Base-by-base conservation (phyloP, 2,329 filamentous ascomycete species). In the Torrubiellomyces zombiae region DNA sequence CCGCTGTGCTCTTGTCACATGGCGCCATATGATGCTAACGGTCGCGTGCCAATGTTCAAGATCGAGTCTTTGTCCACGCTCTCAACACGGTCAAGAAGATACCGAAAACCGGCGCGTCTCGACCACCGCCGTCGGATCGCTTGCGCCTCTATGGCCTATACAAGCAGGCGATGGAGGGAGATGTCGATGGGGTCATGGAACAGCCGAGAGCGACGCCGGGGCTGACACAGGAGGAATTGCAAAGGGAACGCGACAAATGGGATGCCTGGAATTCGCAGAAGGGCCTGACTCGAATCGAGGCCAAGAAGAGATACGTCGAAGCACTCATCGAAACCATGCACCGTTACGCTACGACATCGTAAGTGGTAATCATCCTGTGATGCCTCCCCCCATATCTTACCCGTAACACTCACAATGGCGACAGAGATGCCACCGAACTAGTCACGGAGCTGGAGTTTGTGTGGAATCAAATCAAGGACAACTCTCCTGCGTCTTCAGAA, bases 11-110 rank as follows among this genome's bases (percentile, higher is more conserved):
- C 12, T 9, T 19, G 10, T 10, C 16, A n/a, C 9, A 6, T 18
- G 17, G 10, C 5, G 10, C 13, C 8, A 12, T 21, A 12, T 12
- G 8, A 18, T 21, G 28, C 28, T 30, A 29, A 36, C 25, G 13
- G n/a, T 9, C 11, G 18, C 21, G 19, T 16, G 27, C 24, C 16
- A 7, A 23, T 20, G 17, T 28, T 20, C 21, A 40, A 95, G 89
- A 98, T 59, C 78, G 89, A 55, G 89, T 98, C 47, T 98, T 98
- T 53, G 86, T 91, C 50, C 86, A 98, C 69, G 89, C 89, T 37
- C 77, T 98, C 53, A 94, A 93, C 57, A 95, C 89, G 14, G 86
- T 98, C 43, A 94, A 94, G 55, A 91, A 91, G 55, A 91, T 98
- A 40, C 80, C 80, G 39, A 86, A 89, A 45, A 93, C 85, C 11